These are phyloP conservation scores for Rhizopogon vulgaris DNA, from an alignment of 768 basidiomycete species.

Conservation along the genomic window DNA sequence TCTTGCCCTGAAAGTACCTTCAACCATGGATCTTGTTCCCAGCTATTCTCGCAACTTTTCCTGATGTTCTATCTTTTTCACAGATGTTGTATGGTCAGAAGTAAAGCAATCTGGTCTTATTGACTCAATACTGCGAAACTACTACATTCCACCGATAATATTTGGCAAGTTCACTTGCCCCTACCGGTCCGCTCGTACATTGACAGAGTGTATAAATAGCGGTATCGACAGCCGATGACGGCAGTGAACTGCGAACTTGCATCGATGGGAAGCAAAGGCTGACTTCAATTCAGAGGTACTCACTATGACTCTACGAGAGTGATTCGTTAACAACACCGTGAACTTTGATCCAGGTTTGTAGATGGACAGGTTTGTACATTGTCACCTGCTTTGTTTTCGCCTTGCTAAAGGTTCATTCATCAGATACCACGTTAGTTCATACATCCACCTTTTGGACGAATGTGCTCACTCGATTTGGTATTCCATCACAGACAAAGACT, in stretches of 20 bases:
- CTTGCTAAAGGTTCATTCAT: conserved; percentile 4
- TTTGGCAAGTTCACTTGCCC: conserved; percentile 38
- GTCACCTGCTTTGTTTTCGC: not conserved
- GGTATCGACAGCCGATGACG: conserved; percentile 32
- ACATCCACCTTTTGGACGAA: not conserved
- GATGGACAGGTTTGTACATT: conserved; percentile 43
- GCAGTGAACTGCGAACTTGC: conserved; percentile 42
- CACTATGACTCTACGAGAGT: not conserved
- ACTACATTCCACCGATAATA: conserved; percentile 61
- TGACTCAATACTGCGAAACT: conserved; percentile 59
- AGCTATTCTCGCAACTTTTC: not conserved
- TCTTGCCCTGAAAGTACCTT: not conserved
- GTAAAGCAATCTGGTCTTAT: conserved; percentile 55
- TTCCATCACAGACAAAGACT: conserved; percentile 31
- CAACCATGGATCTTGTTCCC: not conserved
- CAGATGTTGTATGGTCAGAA: conserved; percentile 63
- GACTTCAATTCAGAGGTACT: conserved; percentile 56
- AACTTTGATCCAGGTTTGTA: conserved; percentile 37
- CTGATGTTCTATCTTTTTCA: not conserved
- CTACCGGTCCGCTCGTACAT: not conserved
- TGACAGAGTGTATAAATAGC: conserved; percentile 21
- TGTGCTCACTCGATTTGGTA: conserved; percentile 5
- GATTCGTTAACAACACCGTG: not conserved
- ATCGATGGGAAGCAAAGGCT: conserved; percentile 74
- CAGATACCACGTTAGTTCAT: conserved; percentile 38